Evolutionary conservation across 148 eudicot genomes (phyloP).

Genomic region (Amaranthus palmeri): DNA sequence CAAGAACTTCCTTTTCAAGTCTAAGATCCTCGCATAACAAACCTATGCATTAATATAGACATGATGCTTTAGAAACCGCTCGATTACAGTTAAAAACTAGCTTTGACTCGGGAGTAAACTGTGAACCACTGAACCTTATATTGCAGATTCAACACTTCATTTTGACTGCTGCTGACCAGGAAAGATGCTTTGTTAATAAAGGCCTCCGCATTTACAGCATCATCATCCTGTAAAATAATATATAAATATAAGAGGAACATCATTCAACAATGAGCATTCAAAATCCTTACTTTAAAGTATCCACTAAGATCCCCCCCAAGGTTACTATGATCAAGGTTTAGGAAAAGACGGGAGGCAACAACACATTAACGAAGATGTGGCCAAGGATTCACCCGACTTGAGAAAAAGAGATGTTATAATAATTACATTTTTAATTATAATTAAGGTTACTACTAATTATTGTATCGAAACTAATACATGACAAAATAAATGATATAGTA

Average conservation of each 20-base stretch:
- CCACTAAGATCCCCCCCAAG: neutral
- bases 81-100: neutral
- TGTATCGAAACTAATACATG: too few relatives aligned
- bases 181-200: constrained; percentile 96
- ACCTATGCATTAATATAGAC: constrained; percentile 38
- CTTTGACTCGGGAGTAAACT: constrained; percentile 4
- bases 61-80: constrained; percentile 13
- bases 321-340: too few relatives aligned
- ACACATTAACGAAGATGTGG: too few relatives aligned
- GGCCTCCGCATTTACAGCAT: constrained; percentile 92
- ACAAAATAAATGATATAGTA: too few relatives aligned
- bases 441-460: too few relatives aligned
- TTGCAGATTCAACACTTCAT: constrained; percentile 81
- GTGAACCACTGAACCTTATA: constrained; percentile 89
- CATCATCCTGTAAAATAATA: constrained; percentile 72
- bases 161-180: constrained; percentile 78
- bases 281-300: neutral
- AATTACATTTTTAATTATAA: too few relatives aligned
- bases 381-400: too few relatives aligned
- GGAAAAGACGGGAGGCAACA: too few relatives aligned
- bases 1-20: constrained; percentile 90
- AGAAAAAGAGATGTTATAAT: too few relatives aligned
- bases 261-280: neutral
- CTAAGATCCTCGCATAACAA: constrained; percentile 89
- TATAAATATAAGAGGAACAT: neutral